Conservation (phyloP, 108 stramenopile species). For the Nannochloropsis granulata region DNA sequence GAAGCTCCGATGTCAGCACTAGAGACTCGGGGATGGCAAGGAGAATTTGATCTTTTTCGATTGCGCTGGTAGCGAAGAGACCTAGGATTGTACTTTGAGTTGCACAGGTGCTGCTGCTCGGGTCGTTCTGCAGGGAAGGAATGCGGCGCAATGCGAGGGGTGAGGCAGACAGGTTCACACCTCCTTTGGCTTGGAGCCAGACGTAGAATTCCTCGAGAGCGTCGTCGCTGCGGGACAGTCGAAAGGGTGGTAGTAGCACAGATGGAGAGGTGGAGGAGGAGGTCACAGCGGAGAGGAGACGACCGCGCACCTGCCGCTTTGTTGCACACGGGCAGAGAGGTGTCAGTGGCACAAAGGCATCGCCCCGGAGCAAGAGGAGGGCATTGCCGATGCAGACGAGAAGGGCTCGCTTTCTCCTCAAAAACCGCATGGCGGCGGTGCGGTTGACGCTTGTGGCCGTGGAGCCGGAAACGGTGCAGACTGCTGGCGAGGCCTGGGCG, state of each 20-base stretch:
- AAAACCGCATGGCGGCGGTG: no score
- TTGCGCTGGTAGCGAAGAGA: background rate
- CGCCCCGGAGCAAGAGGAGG: no score
- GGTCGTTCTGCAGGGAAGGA: background rate
- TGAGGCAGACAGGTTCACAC: background rate
- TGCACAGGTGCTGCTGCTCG: background rate
- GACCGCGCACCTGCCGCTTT: no score
- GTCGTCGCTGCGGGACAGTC: background rate
- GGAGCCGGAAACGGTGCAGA: no score
- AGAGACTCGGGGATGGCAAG: background rate
- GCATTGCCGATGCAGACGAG: no score
- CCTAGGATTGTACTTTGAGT: background rate
- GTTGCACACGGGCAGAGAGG: no score
- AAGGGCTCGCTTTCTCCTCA: no score
- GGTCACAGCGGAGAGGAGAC: background rate
- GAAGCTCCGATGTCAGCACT: background rate
- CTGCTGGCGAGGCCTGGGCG: no score
- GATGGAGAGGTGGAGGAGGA: background rate
- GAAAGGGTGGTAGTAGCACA: background rate
- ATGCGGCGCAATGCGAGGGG: background rate
- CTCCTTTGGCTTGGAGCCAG: background rate
- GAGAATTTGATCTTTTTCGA: background rate
- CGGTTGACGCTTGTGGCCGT: no score
- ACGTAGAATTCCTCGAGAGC: background rate
- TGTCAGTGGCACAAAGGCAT: no score